Evolutionary conservation across 1,139 yeast genomes (phyloP).

Genomic region (Magnusiomyces ingens): DNA sequence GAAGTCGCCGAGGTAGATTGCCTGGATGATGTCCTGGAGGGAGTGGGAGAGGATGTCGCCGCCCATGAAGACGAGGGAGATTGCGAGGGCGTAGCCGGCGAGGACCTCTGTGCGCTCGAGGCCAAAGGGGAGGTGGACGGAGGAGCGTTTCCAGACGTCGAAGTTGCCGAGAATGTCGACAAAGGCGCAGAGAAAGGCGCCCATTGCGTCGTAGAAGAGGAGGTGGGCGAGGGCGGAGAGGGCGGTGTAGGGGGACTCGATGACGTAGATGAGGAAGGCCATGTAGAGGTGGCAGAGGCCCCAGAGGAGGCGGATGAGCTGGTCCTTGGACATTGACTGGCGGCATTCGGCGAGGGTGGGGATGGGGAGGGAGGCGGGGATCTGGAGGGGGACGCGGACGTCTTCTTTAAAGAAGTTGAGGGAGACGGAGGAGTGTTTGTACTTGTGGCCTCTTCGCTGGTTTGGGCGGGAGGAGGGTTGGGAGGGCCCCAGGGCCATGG

Average conservation of each 20-base stretch:
- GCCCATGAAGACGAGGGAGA: slow-evolving; percentile 84
- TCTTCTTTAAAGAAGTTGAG: slow-evolving; percentile 96
- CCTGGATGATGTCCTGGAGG: slow-evolving; percentile 61
- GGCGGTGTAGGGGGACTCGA: slow-evolving; percentile 50
- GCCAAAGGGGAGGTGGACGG: slow-evolving; percentile 85
- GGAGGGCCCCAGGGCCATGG: slow-evolving; percentile 24
- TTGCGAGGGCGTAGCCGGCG: slow-evolving; percentile 79
- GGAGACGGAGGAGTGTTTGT: slow-evolving; percentile 94
- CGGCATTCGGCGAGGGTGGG: slow-evolving; percentile 64
- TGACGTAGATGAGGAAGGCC: slow-evolving; percentile 52
- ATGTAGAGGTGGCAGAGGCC: slow-evolving; percentile 55
- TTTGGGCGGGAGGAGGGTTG: slow-evolving; percentile 28
- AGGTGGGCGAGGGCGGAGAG: slow-evolving; percentile 80
- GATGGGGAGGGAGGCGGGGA: slow-evolving; percentile 74
- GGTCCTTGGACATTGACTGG: slow-evolving; percentile 47
- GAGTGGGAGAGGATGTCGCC: slow-evolving; percentile 81
- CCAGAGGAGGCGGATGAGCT: slow-evolving; percentile 56
- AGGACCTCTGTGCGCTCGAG: slow-evolving; percentile 81
- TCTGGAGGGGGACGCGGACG: slow-evolving; percentile 56
- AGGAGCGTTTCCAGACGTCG: slow-evolving; percentile 84
- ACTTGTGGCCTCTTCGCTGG: slow-evolving; percentile 89
- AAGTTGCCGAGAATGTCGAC: slow-evolving; percentile 83
- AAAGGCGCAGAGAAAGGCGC: slow-evolving; percentile 59
- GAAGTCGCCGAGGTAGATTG: slow-evolving; percentile 38
- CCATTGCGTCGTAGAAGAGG: slow-evolving; percentile 78